Evolutionary conservation across 2,329 filamentous ascomycete genomes (phyloP), one percentile per base, ranked within the genome.

Genomic region (Sclerotiophoma versabilis): DNA sequence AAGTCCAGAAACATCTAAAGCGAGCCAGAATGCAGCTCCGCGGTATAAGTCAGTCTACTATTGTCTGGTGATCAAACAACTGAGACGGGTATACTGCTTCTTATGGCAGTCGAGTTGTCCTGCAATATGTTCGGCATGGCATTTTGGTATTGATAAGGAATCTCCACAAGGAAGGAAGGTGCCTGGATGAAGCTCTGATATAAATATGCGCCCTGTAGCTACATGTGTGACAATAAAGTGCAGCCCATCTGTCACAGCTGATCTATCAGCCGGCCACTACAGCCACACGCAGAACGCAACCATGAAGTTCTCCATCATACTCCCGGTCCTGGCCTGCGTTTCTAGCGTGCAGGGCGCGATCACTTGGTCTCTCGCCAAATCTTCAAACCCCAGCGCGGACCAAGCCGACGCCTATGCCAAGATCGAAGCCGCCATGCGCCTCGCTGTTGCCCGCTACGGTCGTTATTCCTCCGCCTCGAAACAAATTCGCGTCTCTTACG

Each of bases 351-450:
- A 63, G 11, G 65, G 64, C 46, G 60, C 64, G 17, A 57, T 71
- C 11, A 63, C 50, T 12, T 74, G 69, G 66, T 58, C 63, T 5
- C 57, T 74, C 17, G 55, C 63, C 50, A 68, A 67, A 58, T 58
- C 62, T 26, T 42, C 66, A 23, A 66, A 63, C 46, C 71, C 71
- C 11, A 68, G 65, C 4, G 63, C 69, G 9, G 71, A 74, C 47
- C 64, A 74, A 41, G 30, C n/a, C 37, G 70, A 72, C 19, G 71
- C 71, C 7, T 74, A 74, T 50, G 45, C 54, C 5, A 65, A 58
- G 22, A 74, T 74, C 58, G 65, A 70, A 56, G 57, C 62, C 9
- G 69, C 69, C 8, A 73, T 73, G 70, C 63, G 58, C 25, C 64
- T 64, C 17, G 71, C 71, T 22, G 65, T 68, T 11, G 60, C 64